Evolutionary conservation across 2,329 filamentous ascomycete species (phyloP).

Genomic region (Fusarium tuaranense): DNA sequence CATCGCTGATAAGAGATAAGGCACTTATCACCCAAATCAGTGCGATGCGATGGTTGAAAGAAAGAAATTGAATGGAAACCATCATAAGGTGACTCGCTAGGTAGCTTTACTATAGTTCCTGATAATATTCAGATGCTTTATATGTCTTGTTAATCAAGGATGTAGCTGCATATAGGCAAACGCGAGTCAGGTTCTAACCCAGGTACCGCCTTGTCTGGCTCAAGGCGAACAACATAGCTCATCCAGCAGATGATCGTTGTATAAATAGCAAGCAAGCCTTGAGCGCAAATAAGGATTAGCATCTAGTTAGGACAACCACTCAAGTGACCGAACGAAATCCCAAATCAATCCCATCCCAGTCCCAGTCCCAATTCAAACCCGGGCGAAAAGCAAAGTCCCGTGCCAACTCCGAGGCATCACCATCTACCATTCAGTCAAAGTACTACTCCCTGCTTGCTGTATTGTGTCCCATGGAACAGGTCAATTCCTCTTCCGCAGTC

Average conservation of each 20-base stretch:
- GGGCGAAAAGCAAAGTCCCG: background rate
- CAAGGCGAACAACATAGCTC: background rate
- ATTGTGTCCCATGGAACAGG: background rate
- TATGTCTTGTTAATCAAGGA: background rate
- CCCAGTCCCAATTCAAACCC: background rate
- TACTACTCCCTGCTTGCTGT: slow-evolving; percentile 3
- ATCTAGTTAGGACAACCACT: slow-evolving; percentile 9
- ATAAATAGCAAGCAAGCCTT: background rate
- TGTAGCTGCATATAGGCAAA: background rate
- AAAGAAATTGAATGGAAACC: background rate
- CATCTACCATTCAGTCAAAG: slow-evolving; percentile 7
- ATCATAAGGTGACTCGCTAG: background rate
- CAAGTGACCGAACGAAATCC: background rate
- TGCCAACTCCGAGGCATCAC: slow-evolving; percentile 6
- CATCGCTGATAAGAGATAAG: slow-evolving; percentile 34
- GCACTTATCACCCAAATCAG: background rate
- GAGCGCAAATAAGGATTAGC: slow-evolving; percentile 3
- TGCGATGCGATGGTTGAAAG: background rate
- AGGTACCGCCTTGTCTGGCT: background rate
- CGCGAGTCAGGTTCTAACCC: background rate
- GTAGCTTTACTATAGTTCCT: background rate
- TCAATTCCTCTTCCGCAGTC: background rate
- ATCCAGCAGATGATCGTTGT: background rate
- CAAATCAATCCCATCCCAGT: background rate
- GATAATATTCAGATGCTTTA: background rate